These are phyloP conservation scores for Rhizoctonia solani DNA, from an alignment of 1,284 basidiomycete species.

Conservation along the genomic window DNA sequence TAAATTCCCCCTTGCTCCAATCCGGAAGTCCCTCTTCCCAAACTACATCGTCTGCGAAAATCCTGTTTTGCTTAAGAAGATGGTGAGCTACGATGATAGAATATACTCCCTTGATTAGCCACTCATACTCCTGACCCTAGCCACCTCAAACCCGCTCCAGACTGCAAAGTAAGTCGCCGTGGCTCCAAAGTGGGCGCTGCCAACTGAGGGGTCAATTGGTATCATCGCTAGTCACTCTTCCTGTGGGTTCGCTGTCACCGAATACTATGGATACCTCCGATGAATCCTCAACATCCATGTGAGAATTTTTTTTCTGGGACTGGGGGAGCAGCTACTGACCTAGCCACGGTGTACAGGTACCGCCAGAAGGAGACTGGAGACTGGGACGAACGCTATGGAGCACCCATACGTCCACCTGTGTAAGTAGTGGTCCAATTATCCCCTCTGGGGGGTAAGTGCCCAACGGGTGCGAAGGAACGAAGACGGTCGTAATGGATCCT, in stretches of 20 bases:
- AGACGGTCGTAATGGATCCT: background rate
- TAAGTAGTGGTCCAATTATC: background rate
- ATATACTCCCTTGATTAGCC: background rate
- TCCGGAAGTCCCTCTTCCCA: background rate
- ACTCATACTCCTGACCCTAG: background rate
- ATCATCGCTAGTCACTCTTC: background rate
- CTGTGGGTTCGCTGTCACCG: background rate
- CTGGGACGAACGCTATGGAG: constrained; percentile 10
- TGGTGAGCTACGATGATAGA: constrained; percentile 13
- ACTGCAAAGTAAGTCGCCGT: constrained; percentile 12
- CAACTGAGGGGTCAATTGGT: background rate
- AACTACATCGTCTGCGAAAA: background rate
- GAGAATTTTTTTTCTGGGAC: background rate
- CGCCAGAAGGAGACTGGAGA: background rate
- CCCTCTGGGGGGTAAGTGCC: background rate
- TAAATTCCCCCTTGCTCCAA: constrained; percentile 7
- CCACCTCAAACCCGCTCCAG: constrained; percentile 30
- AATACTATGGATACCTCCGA: background rate
- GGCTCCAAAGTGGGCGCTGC: too few relatives aligned
- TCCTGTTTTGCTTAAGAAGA: background rate
- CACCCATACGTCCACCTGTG: constrained; percentile 13
- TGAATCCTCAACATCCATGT: constrained; percentile 2
- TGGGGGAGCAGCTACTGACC: background rate
- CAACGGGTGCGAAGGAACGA: background rate
- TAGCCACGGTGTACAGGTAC: constrained; percentile 4